Conservation (phyloP, 305 asterid genomes). For the Solanum chacoense region DNA sequence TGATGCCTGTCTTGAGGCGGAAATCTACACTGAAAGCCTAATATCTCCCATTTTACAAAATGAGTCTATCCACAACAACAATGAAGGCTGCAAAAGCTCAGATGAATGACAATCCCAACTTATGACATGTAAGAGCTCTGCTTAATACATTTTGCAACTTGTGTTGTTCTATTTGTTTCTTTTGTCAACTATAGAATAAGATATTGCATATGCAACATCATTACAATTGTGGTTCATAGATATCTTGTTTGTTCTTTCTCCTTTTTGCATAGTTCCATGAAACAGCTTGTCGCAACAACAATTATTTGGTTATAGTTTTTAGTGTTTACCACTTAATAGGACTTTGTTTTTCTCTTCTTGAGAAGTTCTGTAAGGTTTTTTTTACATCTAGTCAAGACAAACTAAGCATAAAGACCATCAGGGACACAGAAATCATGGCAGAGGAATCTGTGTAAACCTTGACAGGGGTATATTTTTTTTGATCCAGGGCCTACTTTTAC, state of each 20-base stretch:
- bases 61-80: background rate
- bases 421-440: background rate
- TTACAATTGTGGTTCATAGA: background rate
- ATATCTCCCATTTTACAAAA: background rate
- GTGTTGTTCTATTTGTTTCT: background rate
- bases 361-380: background rate
- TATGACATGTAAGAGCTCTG: background rate
- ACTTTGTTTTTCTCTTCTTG: background rate
- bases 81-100: background rate
- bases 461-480: background rate
- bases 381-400: background rate
- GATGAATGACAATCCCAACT: background rate
- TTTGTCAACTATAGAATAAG: background rate
- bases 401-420: background rate
- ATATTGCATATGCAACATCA: background rate
- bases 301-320: background rate
- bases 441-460: background rate
- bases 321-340: background rate
- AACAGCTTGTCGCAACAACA: background rate
- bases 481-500: background rate
- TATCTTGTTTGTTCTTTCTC: background rate
- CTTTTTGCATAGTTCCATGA: background rate
- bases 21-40: constrained; percentile 4
- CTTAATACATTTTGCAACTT: background rate
- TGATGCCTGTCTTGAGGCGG: constrained; percentile 3